Conservation (phyloP, 257 asterid species). For the Solanum raphanifolium region DNA sequence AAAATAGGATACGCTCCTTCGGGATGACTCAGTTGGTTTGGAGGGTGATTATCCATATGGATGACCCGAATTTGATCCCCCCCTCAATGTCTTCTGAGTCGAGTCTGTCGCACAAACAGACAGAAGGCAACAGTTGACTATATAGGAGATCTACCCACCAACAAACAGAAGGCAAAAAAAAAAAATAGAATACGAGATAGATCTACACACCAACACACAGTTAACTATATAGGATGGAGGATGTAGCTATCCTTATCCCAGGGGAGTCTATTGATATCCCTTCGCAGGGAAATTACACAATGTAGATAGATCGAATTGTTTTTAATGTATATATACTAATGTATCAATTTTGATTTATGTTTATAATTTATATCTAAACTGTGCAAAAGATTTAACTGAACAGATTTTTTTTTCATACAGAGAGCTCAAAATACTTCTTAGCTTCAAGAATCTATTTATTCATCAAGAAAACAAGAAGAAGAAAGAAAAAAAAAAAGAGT, state of each 20-base stretch:
- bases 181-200: no score
- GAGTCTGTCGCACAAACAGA: not conserved
- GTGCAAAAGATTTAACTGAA: not conserved
- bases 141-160: no score
- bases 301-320: not conserved
- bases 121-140: not conserved
- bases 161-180: no score
- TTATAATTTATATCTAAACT: not conserved
- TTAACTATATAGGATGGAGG: not conserved
- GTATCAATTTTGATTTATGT: not conserved
- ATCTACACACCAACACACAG: not conserved
- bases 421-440: not conserved
- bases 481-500: not conserved
- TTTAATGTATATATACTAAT: not conserved
- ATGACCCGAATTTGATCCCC: accelerated
- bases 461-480: not conserved
- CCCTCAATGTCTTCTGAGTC: not conserved
- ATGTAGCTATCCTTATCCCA: not conserved
- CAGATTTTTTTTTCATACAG: not conserved
- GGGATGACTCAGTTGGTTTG: not conserved
- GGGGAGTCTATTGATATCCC: not conserved
- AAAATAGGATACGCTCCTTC: not conserved
- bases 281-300: not conserved
- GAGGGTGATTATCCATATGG: not conserved
- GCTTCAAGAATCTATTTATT: not conserved